Evolutionary conservation across 345 rosid species (phyloP).

Genomic region (Theobroma cacao): DNA sequence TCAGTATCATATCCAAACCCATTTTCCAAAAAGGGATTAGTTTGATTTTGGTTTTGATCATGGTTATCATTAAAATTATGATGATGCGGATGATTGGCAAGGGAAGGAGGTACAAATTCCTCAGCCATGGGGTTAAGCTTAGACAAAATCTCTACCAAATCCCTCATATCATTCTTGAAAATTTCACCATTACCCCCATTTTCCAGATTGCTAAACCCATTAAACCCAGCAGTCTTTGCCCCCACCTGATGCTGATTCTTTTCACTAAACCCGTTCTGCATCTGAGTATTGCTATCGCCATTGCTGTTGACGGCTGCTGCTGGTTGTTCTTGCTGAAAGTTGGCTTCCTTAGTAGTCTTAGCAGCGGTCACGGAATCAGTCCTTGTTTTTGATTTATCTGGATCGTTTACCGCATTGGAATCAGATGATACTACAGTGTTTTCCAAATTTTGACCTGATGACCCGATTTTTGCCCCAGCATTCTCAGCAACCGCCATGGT

Average conservation of each 20-base stretch:
- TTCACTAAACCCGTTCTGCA: constrained; percentile 32
- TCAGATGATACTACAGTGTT: constrained; percentile 48
- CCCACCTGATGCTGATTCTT: constrained; percentile 23
- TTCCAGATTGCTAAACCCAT: constrained; percentile 20
- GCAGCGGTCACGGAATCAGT: constrained; percentile 30
- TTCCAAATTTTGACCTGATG: constrained; percentile 66
- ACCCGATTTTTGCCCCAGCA: constrained; percentile 72
- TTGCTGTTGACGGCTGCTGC: constrained; percentile 19
- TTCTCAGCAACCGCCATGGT: constrained; percentile 97
- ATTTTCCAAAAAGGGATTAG: constrained; percentile 39
- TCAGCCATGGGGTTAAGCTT: constrained; percentile 96
- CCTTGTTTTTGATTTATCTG: constrained; percentile 49
- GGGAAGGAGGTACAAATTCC: constrained; percentile 90
- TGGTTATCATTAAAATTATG: neutral
- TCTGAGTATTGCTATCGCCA: constrained; percentile 30
- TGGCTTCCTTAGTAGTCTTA: constrained; percentile 20
- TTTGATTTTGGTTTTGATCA: constrained; percentile 24
- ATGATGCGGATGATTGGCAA: constrained; percentile 23
- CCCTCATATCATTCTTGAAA: constrained; percentile 60
- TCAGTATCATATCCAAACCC: constrained; percentile 56
- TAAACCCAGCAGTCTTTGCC: constrained; percentile 26
- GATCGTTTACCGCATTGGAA: constrained; percentile 42
- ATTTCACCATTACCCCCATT: constrained; percentile 24
- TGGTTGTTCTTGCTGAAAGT: constrained; percentile 23
- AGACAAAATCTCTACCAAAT: constrained; percentile 75